Conservation (phyloP, 192 early-diverging fungal genomes). For the Phlyctochytrium planicorne region DNA sequence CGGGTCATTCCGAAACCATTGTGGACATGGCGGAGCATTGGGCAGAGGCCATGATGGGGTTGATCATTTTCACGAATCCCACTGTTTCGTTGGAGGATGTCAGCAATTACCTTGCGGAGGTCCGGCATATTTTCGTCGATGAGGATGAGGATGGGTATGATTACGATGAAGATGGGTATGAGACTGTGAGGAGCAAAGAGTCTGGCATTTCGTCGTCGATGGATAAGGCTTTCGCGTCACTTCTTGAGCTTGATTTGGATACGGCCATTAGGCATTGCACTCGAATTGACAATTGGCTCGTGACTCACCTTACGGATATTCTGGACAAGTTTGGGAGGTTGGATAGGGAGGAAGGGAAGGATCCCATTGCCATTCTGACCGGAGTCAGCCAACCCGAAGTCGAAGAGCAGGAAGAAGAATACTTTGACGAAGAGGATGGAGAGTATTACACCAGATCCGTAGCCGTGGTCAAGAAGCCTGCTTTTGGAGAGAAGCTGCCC, state of each 20-base stretch:
- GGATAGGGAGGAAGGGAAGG: slow-evolving; percentile 38
- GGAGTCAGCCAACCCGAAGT: slow-evolving; percentile 30
- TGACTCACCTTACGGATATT: slow-evolving; percentile 59
- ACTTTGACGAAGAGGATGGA: not conserved
- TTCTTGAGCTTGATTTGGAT: slow-evolving; percentile 24
- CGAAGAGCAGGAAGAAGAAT: not conserved
- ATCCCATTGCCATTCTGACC: slow-evolving; percentile 31
- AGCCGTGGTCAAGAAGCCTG: slow-evolving; percentile 21
- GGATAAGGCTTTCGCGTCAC: slow-evolving; percentile 2
- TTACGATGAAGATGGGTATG: not conserved
- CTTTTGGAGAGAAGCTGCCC: not conserved
- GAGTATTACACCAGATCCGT: too few species aligned
- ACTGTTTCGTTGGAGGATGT: slow-evolving; percentile 11
- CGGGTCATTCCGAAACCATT: slow-evolving; percentile 20
- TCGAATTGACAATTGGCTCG: slow-evolving; percentile 52
- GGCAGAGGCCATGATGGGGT: slow-evolving; percentile 23
- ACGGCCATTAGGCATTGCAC: slow-evolving; percentile 17
- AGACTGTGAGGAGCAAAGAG: not conserved
- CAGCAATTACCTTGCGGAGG: slow-evolving; percentile 9
- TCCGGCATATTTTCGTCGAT: not conserved
- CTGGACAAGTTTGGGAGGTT: slow-evolving; percentile 54
- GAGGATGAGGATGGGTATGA: slow-evolving; percentile 4
- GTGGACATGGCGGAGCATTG: slow-evolving; percentile 12
- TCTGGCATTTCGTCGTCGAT: not conserved
- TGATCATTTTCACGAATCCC: slow-evolving; percentile 23